Evolutionary conservation across 352 stramenopile species (phyloP), one percentile per base, ranked within the genome.

Genomic region (Phytophthora cajani): DNA sequence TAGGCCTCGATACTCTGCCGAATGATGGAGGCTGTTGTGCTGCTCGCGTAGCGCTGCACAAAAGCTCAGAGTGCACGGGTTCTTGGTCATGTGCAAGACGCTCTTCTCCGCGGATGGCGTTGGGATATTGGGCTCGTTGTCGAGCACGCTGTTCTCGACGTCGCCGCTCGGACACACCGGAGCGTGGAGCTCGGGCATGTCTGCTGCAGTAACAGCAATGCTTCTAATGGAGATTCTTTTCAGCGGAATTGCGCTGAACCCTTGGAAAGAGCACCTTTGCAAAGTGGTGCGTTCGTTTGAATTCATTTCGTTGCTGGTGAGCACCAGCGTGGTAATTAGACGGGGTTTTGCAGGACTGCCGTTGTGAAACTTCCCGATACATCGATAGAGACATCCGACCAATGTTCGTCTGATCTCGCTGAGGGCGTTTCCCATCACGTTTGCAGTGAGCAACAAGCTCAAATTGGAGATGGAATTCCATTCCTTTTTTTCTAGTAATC

Each of bases 31-130:
- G 69, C 69, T 3, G 67, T 71, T 2, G 44, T 2, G 42, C 64
- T 66, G 23, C 0, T 56, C 7, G 64, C 23, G 17, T 66, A 71
- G 9, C 56, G 46, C 7, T 30, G 21, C 3, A 71, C 38, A 7
- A 71, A 62, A 75, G 56, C 68, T 75, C 12, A 75, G 27, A 2
- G 57, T 67, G 25, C 68, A 75, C 6, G 68, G 62, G 21, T 69
- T 73, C 38, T 58, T 69, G 33, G 23, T 51, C 16, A 46, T 32
- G 19, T 30, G 47, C 46, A 53, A 16, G n/a, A 30, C 47, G 19
- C 5, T 32, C 14, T 55, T 55, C 23, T 55, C 25, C 23, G 21
- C 21, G 23, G 49, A 19, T 5, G 33, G 49, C 49, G 25, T 32
- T 36, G 21, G 23, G 23, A 32, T 55, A 19, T 32, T 33, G 17